These are phyloP conservation scores for Xylaria acuta DNA, from an alignment of 495 filamentous ascomycete genomes.

Conservation along the genomic window DNA sequence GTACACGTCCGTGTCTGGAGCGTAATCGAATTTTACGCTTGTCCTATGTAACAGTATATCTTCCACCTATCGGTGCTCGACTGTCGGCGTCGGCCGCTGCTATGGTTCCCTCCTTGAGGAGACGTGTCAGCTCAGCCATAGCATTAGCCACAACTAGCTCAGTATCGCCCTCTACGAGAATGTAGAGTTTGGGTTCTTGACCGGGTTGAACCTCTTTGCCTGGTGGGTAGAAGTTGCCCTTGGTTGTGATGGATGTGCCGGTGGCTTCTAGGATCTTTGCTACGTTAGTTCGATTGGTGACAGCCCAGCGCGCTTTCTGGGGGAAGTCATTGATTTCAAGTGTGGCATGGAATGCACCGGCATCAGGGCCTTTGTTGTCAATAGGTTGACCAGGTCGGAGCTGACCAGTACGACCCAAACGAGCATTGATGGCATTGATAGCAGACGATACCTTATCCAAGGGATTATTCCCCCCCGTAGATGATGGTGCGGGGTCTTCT, in stretches of 20 bases:
- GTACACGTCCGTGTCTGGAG: background rate
- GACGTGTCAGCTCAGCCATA: slow-evolving; percentile 85
- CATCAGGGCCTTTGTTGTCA: slow-evolving; percentile 98
- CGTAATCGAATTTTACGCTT: background rate
- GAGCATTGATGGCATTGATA: slow-evolving; percentile 83
- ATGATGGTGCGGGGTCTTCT: slow-evolving; percentile 61
- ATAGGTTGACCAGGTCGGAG: slow-evolving; percentile 92
- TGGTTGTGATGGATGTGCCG: slow-evolving; percentile 95
- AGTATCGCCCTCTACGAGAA: slow-evolving; percentile 96
- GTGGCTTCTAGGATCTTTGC: slow-evolving; percentile 96
- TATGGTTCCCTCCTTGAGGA: slow-evolving; percentile 91
- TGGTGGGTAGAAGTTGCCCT: slow-evolving; percentile 84
- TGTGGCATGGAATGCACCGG: slow-evolving; percentile 95
- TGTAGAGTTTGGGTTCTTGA: slow-evolving; percentile 89
- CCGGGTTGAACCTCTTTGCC: slow-evolving; percentile 80
- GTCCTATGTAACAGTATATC: slow-evolving; percentile 83
- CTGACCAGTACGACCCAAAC: slow-evolving; percentile 83
- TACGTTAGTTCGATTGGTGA: slow-evolving; percentile 98
- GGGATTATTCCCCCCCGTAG: slow-evolving; percentile 62
- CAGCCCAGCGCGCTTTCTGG: slow-evolving; percentile 97
- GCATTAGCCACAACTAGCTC: slow-evolving; percentile 90
- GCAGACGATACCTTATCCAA: slow-evolving; percentile 85
- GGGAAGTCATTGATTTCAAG: slow-evolving; percentile 99
- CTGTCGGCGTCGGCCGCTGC: slow-evolving; percentile 86
- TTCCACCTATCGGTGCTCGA: slow-evolving; percentile 77